Percentiles rank a stretch among this genome's conserved stretches.
These are phyloP conservation scores for Nakazawaea ishiwadae DNA, from an alignment of 805 yeast species.

Conservation along the genomic window DNA sequence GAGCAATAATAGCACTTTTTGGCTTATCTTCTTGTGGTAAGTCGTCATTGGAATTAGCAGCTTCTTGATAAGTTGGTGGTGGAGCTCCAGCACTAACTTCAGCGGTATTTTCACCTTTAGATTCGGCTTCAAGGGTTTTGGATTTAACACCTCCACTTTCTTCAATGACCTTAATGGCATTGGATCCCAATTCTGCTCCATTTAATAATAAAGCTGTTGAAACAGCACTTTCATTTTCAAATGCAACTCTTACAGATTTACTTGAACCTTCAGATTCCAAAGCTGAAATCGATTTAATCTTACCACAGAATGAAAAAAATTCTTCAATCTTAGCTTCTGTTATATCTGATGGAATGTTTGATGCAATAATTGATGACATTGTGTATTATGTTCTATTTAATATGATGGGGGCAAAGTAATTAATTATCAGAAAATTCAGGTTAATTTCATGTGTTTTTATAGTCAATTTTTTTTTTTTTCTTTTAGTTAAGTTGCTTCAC, in stretches of 20 bases:
- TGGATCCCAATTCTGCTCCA: constrained; percentile 69
- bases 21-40: constrained; percentile 76
- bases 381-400: neutral
- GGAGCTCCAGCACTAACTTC: constrained; percentile 9
- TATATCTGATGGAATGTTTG: constrained; percentile 48
- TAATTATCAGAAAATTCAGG: no score
- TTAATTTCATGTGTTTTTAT: no score
- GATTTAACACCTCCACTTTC: constrained; percentile 17
- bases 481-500: no score
- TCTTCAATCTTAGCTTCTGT: constrained; percentile 49
- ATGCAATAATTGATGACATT: constrained; percentile 41
- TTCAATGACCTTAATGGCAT: constrained; percentile 42
- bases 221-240: constrained; percentile 56
- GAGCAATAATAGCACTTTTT: constrained; percentile 69
- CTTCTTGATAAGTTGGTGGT: constrained; percentile 12
- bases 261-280: constrained; percentile 25
- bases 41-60: constrained; percentile 29
- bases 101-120: no score
- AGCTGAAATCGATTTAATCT: constrained; percentile 31
- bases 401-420: no score
- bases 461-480: no score
- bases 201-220: constrained; percentile 66
- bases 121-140: constrained; percentile 9
- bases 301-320: constrained; percentile 76
- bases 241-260: constrained; percentile 43